phyloP scores from a whole-genome alignment of 1,284 basidiomycete genomes.

The Sporisorium sorghi region DNA sequence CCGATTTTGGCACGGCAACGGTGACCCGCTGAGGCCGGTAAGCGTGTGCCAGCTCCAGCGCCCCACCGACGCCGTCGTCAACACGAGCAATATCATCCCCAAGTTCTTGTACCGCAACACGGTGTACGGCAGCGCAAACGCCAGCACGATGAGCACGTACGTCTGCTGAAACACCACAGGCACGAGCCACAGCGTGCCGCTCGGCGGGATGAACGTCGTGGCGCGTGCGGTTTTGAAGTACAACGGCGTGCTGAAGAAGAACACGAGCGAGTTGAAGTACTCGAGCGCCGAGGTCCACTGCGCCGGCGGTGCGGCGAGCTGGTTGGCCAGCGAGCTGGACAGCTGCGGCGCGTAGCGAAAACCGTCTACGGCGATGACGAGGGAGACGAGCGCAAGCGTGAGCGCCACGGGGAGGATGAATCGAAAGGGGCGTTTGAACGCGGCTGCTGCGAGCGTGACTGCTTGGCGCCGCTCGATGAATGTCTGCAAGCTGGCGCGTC shows the following conservation, averaged over 20 bases:
- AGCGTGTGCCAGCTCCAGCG: slow-evolving; percentile 59
- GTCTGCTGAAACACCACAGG: slow-evolving; percentile 58
- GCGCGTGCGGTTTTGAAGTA: slow-evolving; percentile 38
- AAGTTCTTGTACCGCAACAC: slow-evolving; percentile 52
- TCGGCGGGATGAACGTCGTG: slow-evolving; percentile 43
- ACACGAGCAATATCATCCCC: slow-evolving; percentile 43
- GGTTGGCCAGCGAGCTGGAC: slow-evolving; percentile 29
- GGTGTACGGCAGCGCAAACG: slow-evolving; percentile 51
- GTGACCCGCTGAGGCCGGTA: too few species aligned
- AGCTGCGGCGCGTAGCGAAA: slow-evolving; percentile 44
- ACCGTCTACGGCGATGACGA: slow-evolving; percentile 41
- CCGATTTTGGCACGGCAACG: too few species aligned
- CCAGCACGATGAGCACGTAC: slow-evolving; percentile 53
- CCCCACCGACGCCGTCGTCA: slow-evolving; percentile 58
- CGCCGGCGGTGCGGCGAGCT: slow-evolving; percentile 37
- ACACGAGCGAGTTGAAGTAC: slow-evolving; percentile 53
- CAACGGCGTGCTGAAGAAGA: slow-evolving; percentile 48
- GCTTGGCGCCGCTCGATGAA: slow-evolving; percentile 53
- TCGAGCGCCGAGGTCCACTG: slow-evolving; percentile 46
- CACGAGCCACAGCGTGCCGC: slow-evolving; percentile 54
- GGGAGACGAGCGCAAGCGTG: slow-evolving; percentile 44
- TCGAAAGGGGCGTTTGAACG: slow-evolving; percentile 57
- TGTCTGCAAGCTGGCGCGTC: slow-evolving; percentile 46
- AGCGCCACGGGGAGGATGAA: slow-evolving; percentile 51
- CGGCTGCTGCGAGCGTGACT: slow-evolving; percentile 44